These are phyloP conservation scores for Cyclostephanos tholiformis DNA, from an alignment of 108 stramenopile genomes.

Conservation along the genomic window DNA sequence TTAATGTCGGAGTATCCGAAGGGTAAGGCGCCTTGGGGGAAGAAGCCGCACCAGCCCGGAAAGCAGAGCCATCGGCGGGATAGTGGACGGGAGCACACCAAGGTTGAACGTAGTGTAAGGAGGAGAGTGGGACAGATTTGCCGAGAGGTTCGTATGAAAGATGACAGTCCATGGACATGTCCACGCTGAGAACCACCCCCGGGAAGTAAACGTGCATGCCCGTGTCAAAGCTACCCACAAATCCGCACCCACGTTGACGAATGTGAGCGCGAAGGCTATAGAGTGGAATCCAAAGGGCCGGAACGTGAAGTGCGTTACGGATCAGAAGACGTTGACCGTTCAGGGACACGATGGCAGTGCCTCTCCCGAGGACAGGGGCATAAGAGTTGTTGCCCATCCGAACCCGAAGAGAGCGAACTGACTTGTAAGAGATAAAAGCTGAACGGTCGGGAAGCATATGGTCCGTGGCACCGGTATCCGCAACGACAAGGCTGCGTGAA, in stretches of 20 bases:
- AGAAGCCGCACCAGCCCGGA: too few relatives aligned
- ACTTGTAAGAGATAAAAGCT: slow-evolving; percentile 12
- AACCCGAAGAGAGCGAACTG: neutral
- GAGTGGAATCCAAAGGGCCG: slow-evolving; percentile 3
- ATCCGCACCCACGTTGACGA: neutral
- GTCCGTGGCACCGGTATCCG: slow-evolving; percentile 8
- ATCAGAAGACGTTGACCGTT: slow-evolving; percentile 5
- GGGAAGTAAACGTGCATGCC: too few relatives aligned
- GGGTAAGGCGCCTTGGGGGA: too few relatives aligned
- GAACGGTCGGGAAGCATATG: slow-evolving; percentile 9
- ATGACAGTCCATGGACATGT: too few relatives aligned
- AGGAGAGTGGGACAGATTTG: too few relatives aligned
- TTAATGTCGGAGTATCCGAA: too few relatives aligned
- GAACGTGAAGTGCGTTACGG: slow-evolving; percentile 9
- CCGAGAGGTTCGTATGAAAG: too few relatives aligned
- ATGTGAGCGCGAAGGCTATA: slow-evolving; percentile 15
- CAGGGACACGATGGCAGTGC: neutral
- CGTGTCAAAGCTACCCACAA: too few relatives aligned
- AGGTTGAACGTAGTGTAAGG: too few relatives aligned
- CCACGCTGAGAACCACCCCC: too few relatives aligned
- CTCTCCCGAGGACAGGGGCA: neutral
- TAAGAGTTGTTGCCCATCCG: slow-evolving; percentile 10
- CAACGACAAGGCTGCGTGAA: neutral
- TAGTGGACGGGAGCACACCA: too few relatives aligned
- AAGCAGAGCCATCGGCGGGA: too few relatives aligned